Base-by-base conservation (phyloP, 305 asterid genomes). In the Solanum hybrid region DNA sequence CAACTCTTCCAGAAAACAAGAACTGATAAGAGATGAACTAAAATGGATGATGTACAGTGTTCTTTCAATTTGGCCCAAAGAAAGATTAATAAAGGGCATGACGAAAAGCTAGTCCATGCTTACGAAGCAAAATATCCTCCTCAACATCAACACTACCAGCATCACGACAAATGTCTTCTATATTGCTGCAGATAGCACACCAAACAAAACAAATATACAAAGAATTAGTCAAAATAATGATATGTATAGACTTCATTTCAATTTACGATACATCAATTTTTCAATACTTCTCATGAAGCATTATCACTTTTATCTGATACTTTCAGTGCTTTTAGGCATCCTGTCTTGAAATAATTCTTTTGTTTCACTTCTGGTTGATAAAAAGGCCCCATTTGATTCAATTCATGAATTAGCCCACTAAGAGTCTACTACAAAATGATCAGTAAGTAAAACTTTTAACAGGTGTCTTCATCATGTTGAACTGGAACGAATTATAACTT, bases 141-240 rank as follows among this genome's bases (percentile, higher is more conserved):
- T 94, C 97, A 90, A 95, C 92, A 92, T 97, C 95, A 35, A 94
- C 81, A 91, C 99, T 95, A 84, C 98, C 98, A 94, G 98, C 98
- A 94, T 97, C 98, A 85, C 99, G 99, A 90, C 99, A 92, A 87
- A 93, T 94, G 91, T 96, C 99, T 91, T 97, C 99, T 88, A 97
- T 95, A 92, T 97, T 97, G 86, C 99, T 97, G 96, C 89, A 51
- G 77, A 45, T n/a, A 88, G 56, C 71, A 77, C 60, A 88, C 86
- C 56, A 88, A 45, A 31, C 85, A 78, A 75, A 88, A 88, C 66
- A 88, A 51, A 88, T 75, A 17, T 35, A n/a, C 12, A 22, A 42
- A 26, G 14, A 75, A 19, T n/a, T 42, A 12, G 73, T 87, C 89
- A 87, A 75, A 19, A 75, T 72, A 87, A 87, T n/a, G 45, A 34